These are phyloP conservation scores for Candida broadrunensis DNA, from an alignment of 805 yeast genomes.

Conservation along the genomic window DNA sequence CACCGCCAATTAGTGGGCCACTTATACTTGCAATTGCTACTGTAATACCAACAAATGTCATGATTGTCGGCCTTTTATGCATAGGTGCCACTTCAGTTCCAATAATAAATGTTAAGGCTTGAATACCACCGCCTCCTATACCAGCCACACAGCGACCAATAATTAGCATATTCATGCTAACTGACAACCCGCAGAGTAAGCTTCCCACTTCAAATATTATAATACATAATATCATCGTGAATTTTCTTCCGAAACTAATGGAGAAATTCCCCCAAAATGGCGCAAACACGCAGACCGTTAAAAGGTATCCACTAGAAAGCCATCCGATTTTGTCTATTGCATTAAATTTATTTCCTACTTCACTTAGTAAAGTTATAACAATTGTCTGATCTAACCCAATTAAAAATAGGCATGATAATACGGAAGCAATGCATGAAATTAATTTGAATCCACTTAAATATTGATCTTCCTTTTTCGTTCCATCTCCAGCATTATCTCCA, in stretches of 20 bases:
- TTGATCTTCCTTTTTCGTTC: constrained; percentile 33
- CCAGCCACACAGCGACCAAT: constrained; percentile 39
- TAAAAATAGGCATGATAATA: constrained; percentile 25
- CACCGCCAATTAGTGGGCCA: constrained; percentile 69
- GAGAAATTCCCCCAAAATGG: constrained; percentile 33
- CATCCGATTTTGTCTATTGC: constrained; percentile 30
- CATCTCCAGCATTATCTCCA: constrained; percentile 40
- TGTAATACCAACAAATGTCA: constrained; percentile 33
- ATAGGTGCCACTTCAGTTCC: constrained; percentile 31
- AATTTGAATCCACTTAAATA: constrained; percentile 25
- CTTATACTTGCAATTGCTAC: constrained; percentile 48
- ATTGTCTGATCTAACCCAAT: constrained; percentile 38
- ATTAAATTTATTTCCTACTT: constrained; percentile 31
- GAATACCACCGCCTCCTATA: constrained; percentile 36
- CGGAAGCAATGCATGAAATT: constrained; percentile 18
- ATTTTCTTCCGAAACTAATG: constrained; percentile 32
- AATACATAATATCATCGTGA: constrained; percentile 11
- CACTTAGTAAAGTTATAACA: constrained; percentile 26
- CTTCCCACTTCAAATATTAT: constrained; percentile 17
- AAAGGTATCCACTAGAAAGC: constrained; percentile 31
- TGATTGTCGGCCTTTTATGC: constrained; percentile 30
- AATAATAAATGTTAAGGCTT: constrained; percentile 24
- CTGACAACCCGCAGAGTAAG: constrained; percentile 31
- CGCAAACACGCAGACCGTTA: constrained; percentile 26
- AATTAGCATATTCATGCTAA: constrained; percentile 30